Base-by-base conservation (phyloP, 805 yeast genomes). In the Ogataea haglerorum region DNA sequence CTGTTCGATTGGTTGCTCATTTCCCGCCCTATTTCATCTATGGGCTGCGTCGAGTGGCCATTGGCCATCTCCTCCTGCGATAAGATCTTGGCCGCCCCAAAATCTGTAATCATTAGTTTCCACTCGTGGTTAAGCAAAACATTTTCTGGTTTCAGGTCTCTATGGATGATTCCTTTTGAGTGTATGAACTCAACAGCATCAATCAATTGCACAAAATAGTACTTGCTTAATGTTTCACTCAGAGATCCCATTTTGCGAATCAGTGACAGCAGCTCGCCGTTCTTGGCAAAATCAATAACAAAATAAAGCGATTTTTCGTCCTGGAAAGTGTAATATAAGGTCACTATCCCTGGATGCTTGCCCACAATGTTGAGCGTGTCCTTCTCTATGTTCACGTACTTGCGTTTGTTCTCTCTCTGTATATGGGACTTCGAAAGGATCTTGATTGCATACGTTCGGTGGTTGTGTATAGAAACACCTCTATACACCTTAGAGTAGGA, bases 71-170 rank as follows among this genome's bases (percentile, higher is more conserved):
- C 66, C 21, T 64, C 70, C n/a, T 56, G 60, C 2, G 75, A 76
- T 12, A 86, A 65, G 5, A 87, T 68, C 59, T 86, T 88, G 1
- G 98, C 99, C n/a, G 98, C 95, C 9, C 99, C 99, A 63, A 93
- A 93, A 64, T 93, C 99, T 2, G 98, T 93, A 42, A 93, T 82
- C 75, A 90, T 88, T 45, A 93, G 66, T 54, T 86, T 82, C 76
- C 90, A 87, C 41, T 87, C 93, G 46, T 79, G 79, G 56, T 85
- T 91, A 34, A 93, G 75, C 51, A 91, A 62, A 35, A 91, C 85
- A 58, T 91, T 91, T 55, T 91, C 99, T 0, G 99, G 99, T 61
- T 91, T 91, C 54, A 93, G 67, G 64, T 93, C 99, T 47, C 99
- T 72, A 60, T 91, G 99, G 14, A 93, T 85, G 9, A 91, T 86